Evolutionary conservation across 2,329 filamentous ascomycete genomes (phyloP).

Genomic region (Colletotrichum plurivorum): DNA sequence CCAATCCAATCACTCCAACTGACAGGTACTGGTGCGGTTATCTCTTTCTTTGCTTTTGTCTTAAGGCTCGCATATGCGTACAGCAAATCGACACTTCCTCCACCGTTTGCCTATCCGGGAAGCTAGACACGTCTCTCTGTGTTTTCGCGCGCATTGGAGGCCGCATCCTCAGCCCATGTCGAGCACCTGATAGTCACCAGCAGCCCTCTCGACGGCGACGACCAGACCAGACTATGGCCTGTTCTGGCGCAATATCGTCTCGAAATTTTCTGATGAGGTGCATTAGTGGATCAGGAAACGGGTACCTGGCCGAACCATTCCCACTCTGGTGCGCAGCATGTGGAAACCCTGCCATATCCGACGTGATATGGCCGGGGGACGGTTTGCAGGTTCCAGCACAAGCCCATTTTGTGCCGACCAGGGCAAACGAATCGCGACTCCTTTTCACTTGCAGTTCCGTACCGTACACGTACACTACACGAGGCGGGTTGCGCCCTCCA

Average conservation of each 20-base stretch:
- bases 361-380: conserved; percentile 36
- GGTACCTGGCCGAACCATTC: conserved; percentile 37
- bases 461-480: neutral
- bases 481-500: conserved; percentile 5
- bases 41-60: neutral
- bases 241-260: conserved; percentile 33
- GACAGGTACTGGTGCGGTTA: neutral
- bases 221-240: conserved; percentile 27
- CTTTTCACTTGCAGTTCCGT: conserved; percentile 31
- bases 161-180: neutral
- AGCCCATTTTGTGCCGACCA: conserved; percentile 28
- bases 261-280: conserved; percentile 39
- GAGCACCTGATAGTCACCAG: conserved; percentile 8
- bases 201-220: conserved; percentile 1
- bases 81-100: too few species aligned
- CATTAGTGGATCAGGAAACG: conserved; percentile 41
- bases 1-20: neutral
- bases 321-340: conserved; percentile 35
- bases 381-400: conserved; percentile 26
- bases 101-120: too few species aligned
- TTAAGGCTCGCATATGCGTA: neutral
- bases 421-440: conserved; percentile 28
- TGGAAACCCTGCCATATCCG: conserved; percentile 36
- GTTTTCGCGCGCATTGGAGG: too few species aligned
- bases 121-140: too few species aligned